These are phyloP conservation scores for Apiospora kogelbergensis DNA, from an alignment of 2,329 filamentous ascomycete genomes.

Conservation along the genomic window DNA sequence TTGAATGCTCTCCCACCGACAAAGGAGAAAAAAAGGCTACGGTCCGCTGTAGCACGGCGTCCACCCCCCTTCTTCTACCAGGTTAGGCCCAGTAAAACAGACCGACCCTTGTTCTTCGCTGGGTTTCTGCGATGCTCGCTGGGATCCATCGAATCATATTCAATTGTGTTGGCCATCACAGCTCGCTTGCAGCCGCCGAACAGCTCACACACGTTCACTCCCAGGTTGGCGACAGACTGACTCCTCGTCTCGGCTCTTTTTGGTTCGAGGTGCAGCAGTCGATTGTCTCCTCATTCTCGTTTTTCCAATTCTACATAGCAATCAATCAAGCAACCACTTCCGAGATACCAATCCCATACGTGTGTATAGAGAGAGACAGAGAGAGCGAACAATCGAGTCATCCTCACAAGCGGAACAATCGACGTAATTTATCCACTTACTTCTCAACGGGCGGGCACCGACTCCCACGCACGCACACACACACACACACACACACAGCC, in stretches of 20 bases:
- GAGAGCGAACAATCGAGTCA: background rate
- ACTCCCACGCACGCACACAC: background rate
- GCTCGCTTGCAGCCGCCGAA: conserved; percentile 26
- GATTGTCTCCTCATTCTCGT: background rate
- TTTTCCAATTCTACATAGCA: background rate
- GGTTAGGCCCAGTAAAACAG: conserved; percentile 8
- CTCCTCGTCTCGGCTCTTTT: background rate
- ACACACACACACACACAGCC: too few species aligned
- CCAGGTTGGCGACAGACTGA: background rate
- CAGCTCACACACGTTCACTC: background rate
- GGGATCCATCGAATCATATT: conserved; percentile 27
- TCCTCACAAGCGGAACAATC: background rate
- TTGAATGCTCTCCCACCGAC: background rate
- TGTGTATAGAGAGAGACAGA: background rate
- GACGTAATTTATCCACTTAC: conserved; percentile 1
- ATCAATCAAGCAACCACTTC: background rate
- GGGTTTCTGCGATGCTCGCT: conserved; percentile 1
- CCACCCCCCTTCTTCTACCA: conserved; percentile 5
- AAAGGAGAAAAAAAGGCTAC: background rate
- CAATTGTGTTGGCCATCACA: conserved; percentile 31
- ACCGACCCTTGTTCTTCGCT: conserved; percentile 5
- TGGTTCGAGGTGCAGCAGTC: background rate
- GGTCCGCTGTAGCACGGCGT: background rate
- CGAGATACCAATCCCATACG: background rate
- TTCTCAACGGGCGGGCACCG: conserved; percentile 5